These are phyloP conservation scores for Pleurotus ostreatus DNA, from an alignment of 768 basidiomycete genomes.

Conservation along the genomic window DNA sequence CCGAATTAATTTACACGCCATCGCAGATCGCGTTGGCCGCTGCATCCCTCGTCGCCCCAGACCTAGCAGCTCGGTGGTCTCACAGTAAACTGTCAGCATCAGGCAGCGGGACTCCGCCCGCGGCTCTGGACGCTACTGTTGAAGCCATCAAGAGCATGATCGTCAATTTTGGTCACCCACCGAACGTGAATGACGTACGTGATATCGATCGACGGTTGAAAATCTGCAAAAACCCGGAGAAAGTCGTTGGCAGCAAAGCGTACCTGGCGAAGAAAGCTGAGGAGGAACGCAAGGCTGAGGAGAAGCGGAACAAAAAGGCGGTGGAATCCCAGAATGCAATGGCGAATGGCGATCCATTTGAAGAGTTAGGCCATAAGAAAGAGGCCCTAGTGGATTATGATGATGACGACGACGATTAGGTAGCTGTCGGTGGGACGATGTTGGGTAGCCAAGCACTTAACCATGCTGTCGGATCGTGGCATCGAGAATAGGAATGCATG, in stretches of 20 bases:
- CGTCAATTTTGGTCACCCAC: slow-evolving; percentile 46
- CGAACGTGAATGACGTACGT: slow-evolving; percentile 81
- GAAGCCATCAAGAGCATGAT: slow-evolving; percentile 57
- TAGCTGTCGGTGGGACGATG: neutral
- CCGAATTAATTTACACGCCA: slow-evolving; percentile 87
- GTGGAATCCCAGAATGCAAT: slow-evolving; percentile 38
- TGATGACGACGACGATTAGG: slow-evolving; percentile 49
- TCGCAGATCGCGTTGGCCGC: slow-evolving; percentile 90
- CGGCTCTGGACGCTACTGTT: slow-evolving; percentile 34
- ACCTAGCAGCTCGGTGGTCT: slow-evolving; percentile 60
- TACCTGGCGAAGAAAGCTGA: slow-evolving; percentile 70
- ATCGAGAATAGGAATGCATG: too few species aligned
- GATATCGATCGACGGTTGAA: slow-evolving; percentile 86
- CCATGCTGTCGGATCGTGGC: too few species aligned
- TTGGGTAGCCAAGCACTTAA: too few species aligned
- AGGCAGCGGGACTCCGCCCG: slow-evolving; percentile 12
- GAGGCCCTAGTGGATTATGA: slow-evolving; percentile 50
- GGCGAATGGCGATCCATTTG: slow-evolving; percentile 65
- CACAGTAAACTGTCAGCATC: slow-evolving; percentile 25
- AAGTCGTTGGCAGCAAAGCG: slow-evolving; percentile 85
- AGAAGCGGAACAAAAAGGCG: slow-evolving; percentile 65
- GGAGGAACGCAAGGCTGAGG: slow-evolving; percentile 64
- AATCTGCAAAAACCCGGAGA: slow-evolving; percentile 94
- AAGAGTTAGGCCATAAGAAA: slow-evolving; percentile 39
- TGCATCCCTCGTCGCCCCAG: slow-evolving; percentile 60